These are phyloP conservation scores for Pyrenochaeta sp. DNA, from an alignment of 2,329 filamentous ascomycete genomes.

Conservation along the genomic window DNA sequence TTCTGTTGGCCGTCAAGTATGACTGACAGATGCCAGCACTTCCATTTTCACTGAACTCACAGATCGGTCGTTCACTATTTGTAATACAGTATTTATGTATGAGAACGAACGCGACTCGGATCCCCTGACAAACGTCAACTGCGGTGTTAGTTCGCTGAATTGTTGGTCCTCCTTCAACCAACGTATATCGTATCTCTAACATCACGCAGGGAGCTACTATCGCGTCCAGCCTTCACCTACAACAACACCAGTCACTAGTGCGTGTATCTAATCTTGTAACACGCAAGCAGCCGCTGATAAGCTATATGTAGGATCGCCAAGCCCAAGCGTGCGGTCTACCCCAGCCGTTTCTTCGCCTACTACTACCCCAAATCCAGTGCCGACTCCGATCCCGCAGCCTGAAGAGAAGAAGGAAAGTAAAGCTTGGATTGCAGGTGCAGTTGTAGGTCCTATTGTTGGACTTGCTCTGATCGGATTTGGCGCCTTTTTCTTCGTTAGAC, in stretches of 20 bases:
- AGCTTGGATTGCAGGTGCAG: constrained; percentile 42
- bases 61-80: constrained; percentile 26
- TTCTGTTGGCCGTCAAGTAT: neutral
- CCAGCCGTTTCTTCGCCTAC: neutral
- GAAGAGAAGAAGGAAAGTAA: constrained; percentile 25
- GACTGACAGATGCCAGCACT: constrained; percentile 17
- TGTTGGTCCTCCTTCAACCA: constrained; percentile 2
- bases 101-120: constrained; percentile 30
- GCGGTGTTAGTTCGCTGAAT: constrained; percentile 27
- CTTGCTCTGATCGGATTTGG: constrained; percentile 27
- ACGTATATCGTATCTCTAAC: too few species aligned
- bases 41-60: constrained; percentile 19
- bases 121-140: constrained; percentile 36
- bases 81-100: constrained; percentile 36
- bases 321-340: neutral
- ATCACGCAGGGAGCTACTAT: constrained; percentile 23
- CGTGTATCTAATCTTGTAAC: neutral
- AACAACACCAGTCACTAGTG: constrained; percentile 11
- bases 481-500: constrained; percentile 25
- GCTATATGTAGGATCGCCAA: neutral
- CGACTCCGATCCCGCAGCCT: constrained; percentile 4
- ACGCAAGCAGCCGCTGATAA: neutral
- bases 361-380: neutral
- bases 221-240: constrained; percentile 22
- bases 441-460: constrained; percentile 33